Evolutionary conservation across 2,329 filamentous ascomycete genomes (phyloP), one percentile per base, ranked within the genome.

Genomic region (Ceratocystis albifundus): DNA sequence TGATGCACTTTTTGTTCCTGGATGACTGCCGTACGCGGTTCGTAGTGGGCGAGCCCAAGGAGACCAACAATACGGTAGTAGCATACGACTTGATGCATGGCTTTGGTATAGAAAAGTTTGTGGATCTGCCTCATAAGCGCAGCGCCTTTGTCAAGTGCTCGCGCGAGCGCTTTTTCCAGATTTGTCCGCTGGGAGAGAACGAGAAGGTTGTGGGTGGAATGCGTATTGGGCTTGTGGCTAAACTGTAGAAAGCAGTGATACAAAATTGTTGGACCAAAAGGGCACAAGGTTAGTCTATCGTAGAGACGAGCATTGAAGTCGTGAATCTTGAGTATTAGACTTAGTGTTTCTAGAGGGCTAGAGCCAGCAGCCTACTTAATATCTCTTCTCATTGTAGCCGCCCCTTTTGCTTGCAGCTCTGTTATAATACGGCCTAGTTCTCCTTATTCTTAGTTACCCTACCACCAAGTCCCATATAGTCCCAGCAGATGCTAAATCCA

Each of bases 71-170:
- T 32, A 87, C 84, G 0, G 85, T 91, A 15, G 77, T 91, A 67
- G 84, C 85, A 69, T 91, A 91, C 74, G 88, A 92, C 71, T 82
- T 89, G 65, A 83, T 86, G 63, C 86, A 89, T 71, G 88, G 88
- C 1, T 86, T 90, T 71, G 83, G 84, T 5, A 78, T 90, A 46
- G 84, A 88, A 70, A 88, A 88, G 75, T 84, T 88, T 68, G 82
- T 89, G 69, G 88, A 90, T 70, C 75, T 90, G 69, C 85, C 86
- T 3, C 84, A 89, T 71, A 89, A 90, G 78, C 80, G 88, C 32
- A 86, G 85, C 66, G 86, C 84, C 1, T 80, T 88, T 68, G 81
- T 88, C 72, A 78, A 80, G 68, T 87, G 86, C 71, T 82, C 82
- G 63, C 77, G 87, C 6, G 84, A 86, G 73, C 79, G 85, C 66